phyloP scores from a whole-genome alignment of 202 grass and related monocot genomes.

The Hordeum pubiflorum region DNA sequence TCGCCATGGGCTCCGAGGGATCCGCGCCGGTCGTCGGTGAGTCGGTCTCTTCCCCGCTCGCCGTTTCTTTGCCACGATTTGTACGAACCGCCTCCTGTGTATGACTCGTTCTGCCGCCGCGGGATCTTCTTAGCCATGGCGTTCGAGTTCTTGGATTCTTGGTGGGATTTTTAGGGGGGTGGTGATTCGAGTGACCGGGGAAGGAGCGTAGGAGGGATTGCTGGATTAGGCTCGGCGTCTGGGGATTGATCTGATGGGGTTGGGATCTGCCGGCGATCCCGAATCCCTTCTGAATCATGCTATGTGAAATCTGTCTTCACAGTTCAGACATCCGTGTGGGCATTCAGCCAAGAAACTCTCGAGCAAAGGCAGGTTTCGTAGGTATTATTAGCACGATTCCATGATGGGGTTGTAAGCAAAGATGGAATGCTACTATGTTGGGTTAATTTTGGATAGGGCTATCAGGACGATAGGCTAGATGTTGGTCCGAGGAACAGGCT shows the following conservation, averaged over 20 bases:
- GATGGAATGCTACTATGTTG: neutral
- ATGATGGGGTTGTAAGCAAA: neutral
- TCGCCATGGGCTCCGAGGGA: conserved; percentile 42
- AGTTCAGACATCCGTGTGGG: neutral
- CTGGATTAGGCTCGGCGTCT: neutral
- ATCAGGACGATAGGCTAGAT: neutral
- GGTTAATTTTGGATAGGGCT: neutral
- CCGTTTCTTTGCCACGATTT: neutral
- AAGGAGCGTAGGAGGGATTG: neutral
- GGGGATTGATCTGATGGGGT: neutral
- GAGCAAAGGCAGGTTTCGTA: neutral
- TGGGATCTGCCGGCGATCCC: neutral
- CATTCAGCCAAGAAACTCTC: neutral
- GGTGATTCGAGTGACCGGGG: neutral
- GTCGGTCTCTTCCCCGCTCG: neutral
- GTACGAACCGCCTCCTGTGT: neutral
- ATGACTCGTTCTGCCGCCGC: neutral
- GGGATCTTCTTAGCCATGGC: neutral
- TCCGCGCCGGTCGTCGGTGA: conserved; percentile 24
- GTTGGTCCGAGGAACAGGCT: neutral
- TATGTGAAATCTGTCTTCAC: neutral
- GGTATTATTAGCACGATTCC: neutral
- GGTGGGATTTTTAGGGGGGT: neutral
- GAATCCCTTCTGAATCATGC: neutral
- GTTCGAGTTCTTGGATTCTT: neutral